Evolutionary conservation across 495 filamentous ascomycete species (phyloP).

Genomic region (Aspergillus funiculosus): DNA sequence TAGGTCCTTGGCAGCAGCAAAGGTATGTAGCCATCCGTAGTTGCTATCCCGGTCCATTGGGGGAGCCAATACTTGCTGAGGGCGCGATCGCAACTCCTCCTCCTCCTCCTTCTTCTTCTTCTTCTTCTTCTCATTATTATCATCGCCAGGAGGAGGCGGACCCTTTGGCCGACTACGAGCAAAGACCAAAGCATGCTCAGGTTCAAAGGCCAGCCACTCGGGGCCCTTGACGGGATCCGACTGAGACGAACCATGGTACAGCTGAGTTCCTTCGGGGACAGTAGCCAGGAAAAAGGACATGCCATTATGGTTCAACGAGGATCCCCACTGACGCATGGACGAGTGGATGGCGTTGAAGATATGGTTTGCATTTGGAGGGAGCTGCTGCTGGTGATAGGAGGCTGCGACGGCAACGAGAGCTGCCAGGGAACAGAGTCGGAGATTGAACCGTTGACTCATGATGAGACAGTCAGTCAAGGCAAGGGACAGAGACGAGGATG

Average conservation of each 20-base stretch:
- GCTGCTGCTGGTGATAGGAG: neutral
- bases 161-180: conserved; percentile 17
- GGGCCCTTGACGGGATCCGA: conserved; percentile 39
- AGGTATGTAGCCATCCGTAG: conserved; percentile 47
- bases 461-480: neutral
- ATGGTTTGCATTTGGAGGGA: conserved; percentile 44
- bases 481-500: too few relatives aligned
- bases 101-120: conserved; percentile 11
- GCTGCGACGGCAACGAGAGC: conserved; percentile 1
- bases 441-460: neutral
- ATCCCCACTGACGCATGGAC: conserved; percentile 66
- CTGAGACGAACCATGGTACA: conserved; percentile 54
- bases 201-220: conserved; percentile 68
- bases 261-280: conserved; percentile 51
- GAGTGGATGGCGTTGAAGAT: conserved; percentile 65
- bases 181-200: conserved; percentile 60
- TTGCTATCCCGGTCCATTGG: too few relatives aligned
- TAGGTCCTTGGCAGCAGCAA: conserved; percentile 43
- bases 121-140: conserved; percentile 4
- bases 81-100: neutral
- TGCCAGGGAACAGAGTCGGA: conserved; percentile 6
- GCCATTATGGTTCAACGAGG: conserved; percentile 62
- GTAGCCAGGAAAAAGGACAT: conserved; percentile 58
- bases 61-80: too few relatives aligned
- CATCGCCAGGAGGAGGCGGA: conserved; percentile 11